Percentiles rank a stretch among this genome's conserved stretches.
phyloP scores from a whole-genome alignment of 805 yeast species.

The Hanseniaspora nectarophila region DNA sequence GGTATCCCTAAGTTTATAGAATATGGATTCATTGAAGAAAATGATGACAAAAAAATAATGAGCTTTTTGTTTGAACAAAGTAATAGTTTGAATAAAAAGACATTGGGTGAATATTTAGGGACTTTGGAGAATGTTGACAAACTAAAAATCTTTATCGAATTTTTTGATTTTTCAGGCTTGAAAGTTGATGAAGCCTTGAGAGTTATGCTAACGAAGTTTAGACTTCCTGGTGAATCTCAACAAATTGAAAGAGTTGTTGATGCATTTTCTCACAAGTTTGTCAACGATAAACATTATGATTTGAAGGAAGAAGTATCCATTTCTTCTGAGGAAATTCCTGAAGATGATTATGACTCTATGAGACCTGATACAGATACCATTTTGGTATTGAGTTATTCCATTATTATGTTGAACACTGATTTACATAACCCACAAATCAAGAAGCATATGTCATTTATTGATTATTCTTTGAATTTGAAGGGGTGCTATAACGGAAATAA shows the following conservation, averaged over 20 bases:
- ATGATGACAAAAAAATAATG: conserved; percentile 55
- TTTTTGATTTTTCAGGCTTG: conserved; percentile 62
- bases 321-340: conserved; percentile 17
- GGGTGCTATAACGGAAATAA: conserved; percentile 69
- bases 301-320: conserved; percentile 15
- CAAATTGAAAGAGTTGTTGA: conserved; percentile 90
- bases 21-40: conserved; percentile 47
- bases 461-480: conserved; percentile 65
- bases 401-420: conserved; percentile 90
- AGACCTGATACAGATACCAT: conserved; percentile 77
- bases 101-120: conserved; percentile 75
- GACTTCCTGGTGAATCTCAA: conserved; percentile 95
- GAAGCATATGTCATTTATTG: conserved; percentile 77
- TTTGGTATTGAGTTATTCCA: conserved; percentile 78
- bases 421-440: conserved; percentile 85
- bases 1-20: conserved; percentile 60
- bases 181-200: conserved; percentile 92
- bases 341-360: conserved; percentile 35
- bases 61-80: conserved; percentile 65
- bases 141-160: conserved; percentile 49
- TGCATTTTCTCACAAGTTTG: conserved; percentile 69
- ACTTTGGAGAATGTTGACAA: conserved; percentile 55
- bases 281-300: conserved; percentile 43
- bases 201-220: conserved; percentile 63
- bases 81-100: conserved; percentile 73